phyloP scores from a whole-genome alignment of 768 basidiomycete genomes.

The Pleurotus citrinopileatus region DNA sequence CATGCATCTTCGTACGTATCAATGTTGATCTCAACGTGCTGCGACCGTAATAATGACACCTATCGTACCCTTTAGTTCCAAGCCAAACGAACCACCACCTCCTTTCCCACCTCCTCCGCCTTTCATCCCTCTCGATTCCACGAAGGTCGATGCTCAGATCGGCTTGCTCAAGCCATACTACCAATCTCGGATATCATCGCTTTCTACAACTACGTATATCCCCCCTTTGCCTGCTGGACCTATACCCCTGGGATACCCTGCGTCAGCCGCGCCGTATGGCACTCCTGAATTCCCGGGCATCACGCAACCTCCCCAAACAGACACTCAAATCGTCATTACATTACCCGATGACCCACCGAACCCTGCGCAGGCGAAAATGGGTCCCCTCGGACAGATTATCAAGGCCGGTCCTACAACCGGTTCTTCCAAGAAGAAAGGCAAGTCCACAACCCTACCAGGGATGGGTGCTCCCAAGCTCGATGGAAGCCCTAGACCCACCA shows the following conservation, averaged over 20 bases:
- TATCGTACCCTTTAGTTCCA: constrained; percentile 35
- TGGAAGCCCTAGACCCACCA: constrained; percentile 15
- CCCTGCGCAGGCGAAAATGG: constrained; percentile 64
- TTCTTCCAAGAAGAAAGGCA: constrained; percentile 61
- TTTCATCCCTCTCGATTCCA: constrained; percentile 68
- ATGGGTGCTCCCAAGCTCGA: constrained; percentile 17
- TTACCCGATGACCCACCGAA: constrained; percentile 67
- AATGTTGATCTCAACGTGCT: not conserved
- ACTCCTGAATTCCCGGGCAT: constrained; percentile 14
- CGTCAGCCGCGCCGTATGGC: constrained; percentile 16
- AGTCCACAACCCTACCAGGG: constrained; percentile 17
- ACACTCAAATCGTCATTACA: constrained; percentile 23
- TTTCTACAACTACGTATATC: constrained; percentile 28
- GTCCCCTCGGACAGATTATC: constrained; percentile 75
- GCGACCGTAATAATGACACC: constrained; percentile 2
- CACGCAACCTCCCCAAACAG: constrained; percentile 15
- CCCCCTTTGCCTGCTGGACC: constrained; percentile 14
- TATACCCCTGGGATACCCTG: constrained; percentile 19
- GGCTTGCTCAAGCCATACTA: constrained; percentile 82
- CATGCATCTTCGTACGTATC: constrained; percentile 46
- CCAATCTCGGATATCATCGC: constrained; percentile 46
- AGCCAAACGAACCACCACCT: constrained; percentile 71
- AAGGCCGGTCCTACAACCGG: constrained; percentile 41
- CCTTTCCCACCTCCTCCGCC: constrained; percentile 85
- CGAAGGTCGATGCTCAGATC: constrained; percentile 74